Conservation (phyloP, 2,329 filamentous ascomycete genomes). For the Penicillium paneum region DNA sequence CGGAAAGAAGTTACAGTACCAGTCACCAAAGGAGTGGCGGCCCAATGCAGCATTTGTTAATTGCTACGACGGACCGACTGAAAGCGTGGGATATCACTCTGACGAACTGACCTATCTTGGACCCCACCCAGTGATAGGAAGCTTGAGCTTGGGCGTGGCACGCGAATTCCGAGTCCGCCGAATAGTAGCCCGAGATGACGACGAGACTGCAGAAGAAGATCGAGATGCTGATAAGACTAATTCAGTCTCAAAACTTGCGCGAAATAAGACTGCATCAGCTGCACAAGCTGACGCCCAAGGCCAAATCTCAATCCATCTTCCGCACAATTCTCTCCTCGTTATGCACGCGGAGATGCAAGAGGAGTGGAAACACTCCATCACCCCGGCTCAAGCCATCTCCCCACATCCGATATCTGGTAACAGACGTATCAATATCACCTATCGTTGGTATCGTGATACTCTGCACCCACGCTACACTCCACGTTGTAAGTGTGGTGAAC, state of each 20-base stretch:
- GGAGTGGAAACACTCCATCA: conserved; percentile 88
- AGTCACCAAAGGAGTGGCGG: conserved; percentile 69
- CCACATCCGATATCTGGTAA: conserved; percentile 80
- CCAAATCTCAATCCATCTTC: conserved; percentile 88
- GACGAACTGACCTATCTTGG: conserved; percentile 93
- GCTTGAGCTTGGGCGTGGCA: conserved; percentile 85
- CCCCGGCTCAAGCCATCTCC: conserved; percentile 70
- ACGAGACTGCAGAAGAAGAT: conserved; percentile 34
- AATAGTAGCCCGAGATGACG: conserved; percentile 60
- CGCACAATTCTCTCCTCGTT: conserved; percentile 86
- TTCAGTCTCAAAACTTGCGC: conserved; percentile 28
- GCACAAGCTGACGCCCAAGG: conserved; percentile 63
- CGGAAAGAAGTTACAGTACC: conserved; percentile 71
- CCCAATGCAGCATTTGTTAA: conserved; percentile 95
- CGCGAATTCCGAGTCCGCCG: conserved; percentile 85
- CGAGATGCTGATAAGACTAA: conserved; percentile 11
- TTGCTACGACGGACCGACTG: conserved; percentile 76
- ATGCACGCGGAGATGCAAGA: conserved; percentile 99
- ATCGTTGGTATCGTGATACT: conserved; percentile 75
- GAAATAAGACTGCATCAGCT: conserved; percentile 17
- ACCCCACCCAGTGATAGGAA: conserved; percentile 82
- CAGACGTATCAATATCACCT: conserved; percentile 88
- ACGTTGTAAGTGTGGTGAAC: conserved; percentile 69
- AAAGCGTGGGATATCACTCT: conserved; percentile 87
- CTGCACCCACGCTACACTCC: conserved; percentile 78